These are phyloP conservation scores for Myxozyma neglecta DNA, from an alignment of 805 yeast species.

Conservation along the genomic window DNA sequence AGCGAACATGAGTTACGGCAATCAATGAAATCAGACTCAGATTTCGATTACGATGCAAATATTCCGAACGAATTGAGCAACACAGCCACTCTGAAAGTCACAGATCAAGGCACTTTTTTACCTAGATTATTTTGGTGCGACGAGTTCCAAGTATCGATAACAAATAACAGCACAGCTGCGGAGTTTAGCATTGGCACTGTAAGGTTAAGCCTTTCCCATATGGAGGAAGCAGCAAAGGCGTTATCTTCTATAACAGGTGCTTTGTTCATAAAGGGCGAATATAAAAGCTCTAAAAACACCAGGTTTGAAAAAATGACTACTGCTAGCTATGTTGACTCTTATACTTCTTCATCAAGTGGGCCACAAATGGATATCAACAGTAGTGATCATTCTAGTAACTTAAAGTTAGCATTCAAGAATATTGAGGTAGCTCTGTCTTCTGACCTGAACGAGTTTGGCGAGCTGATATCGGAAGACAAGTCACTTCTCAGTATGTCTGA, in stretches of 20 bases:
- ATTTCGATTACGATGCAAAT: background rate
- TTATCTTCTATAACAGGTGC: slow-evolving; percentile 16
- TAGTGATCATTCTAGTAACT: slow-evolving; percentile 3
- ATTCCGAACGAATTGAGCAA: background rate
- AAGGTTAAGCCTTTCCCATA: slow-evolving; percentile 21
- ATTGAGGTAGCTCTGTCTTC: slow-evolving; percentile 15
- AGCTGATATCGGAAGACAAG: background rate
- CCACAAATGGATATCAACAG: background rate
- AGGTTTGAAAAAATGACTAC: too few species aligned
- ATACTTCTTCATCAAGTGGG: background rate
- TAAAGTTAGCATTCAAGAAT: slow-evolving; percentile 11
- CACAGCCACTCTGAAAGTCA: background rate
- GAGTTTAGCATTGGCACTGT: slow-evolving; percentile 16
- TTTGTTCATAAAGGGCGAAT: background rate
- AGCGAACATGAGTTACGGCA: slow-evolving; percentile 10
- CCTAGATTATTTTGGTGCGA: slow-evolving; percentile 24
- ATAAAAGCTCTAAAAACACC: too few species aligned
- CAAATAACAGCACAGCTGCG: background rate
- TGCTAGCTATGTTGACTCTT: slow-evolving; percentile 8
- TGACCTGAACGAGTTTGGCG: slow-evolving; percentile 9
- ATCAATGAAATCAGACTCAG: background rate
- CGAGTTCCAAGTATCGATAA: slow-evolving; percentile 10
- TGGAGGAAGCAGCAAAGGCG: slow-evolving; percentile 18
- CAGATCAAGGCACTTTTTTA: background rate
- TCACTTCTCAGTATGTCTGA: slow-evolving; percentile 1